Base-by-base conservation (phyloP, 2,329 filamentous ascomycete genomes). In the Dissoconium aciculare region DNA sequence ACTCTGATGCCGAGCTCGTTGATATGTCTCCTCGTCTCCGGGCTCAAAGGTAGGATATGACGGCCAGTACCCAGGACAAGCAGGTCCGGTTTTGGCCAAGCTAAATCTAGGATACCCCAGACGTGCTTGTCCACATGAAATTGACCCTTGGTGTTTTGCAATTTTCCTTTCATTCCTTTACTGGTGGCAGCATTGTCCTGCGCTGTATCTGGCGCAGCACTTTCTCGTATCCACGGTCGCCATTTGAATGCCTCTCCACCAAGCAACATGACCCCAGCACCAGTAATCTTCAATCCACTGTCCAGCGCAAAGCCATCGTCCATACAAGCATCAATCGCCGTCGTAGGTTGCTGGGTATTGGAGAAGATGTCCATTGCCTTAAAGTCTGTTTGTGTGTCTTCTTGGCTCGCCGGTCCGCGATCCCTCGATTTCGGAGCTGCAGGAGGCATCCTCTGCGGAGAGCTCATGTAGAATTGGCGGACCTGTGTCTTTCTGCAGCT, bases 71-170 rank as follows among this genome's bases (percentile, higher is more conserved):
- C 89, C n/a, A 98, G 60, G 33, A 98, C 79, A 24, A 98, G 61
- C 11, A 95, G 61, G 61, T 95, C 87, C 82, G 87, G 87, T 53
- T 87, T 76, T 35, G 87, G 87, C 78, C 81, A 92, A 15, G 92
- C 60, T 38, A 87, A 45, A 29, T 74, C 71, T 52, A 95, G 60
- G 26, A 91, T 44, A 3, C 78, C 81, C 67, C 87, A 85, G 10
- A 69, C 72, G 38, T 72, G 68, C 33, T 69, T 62, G 4, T 66
- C 64, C 15, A 89, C 66, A 44, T 92, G 81, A 64, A 81, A 85
- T 53, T 91, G 80, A 0, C 83, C 80, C 55, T 78, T 84, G 27
- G 54, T 57, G 55, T 93, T 92, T 33, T 78, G 51, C 46, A 92
- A 57, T 35, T 45, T 56, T 38, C 54, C 55, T 37, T 46, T 59